A percentile compares a stretch with the other conserved stretches of the same genome.
Evolutionary conservation across 441 rosid genomes (phyloP).

Genomic region (Populus hybrid): DNA sequence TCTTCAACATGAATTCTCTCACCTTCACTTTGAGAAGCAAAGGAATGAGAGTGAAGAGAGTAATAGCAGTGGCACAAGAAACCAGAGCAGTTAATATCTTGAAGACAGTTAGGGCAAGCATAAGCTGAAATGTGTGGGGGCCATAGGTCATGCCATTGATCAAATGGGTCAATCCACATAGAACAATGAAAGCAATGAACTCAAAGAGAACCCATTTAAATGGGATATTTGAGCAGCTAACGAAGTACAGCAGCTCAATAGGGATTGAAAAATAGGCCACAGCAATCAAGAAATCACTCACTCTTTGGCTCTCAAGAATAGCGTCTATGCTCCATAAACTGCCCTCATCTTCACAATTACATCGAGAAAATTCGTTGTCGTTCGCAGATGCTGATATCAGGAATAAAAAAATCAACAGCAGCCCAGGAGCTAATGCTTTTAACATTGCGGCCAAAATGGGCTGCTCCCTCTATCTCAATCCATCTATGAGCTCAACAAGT

Average conservation of each 20-base stretch:
- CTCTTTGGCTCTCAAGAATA: constrained; percentile 76
- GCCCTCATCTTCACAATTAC: constrained; percentile 92
- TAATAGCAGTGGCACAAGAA: constrained; percentile 92
- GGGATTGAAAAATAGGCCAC: constrained; percentile 97
- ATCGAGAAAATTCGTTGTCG: constrained; percentile 47
- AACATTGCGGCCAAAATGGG: constrained; percentile 51
- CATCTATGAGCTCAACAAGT: constrained; percentile 18
- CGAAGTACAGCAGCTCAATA: constrained; percentile 85
- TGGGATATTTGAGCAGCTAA: constrained; percentile 91
- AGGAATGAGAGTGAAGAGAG: constrained; percentile 84
- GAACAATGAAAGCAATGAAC: constrained; percentile 95
- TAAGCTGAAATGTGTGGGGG: constrained; percentile 77
- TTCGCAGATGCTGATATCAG: constrained; percentile 38
- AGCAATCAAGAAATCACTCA: constrained; percentile 92
- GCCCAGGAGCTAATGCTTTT: constrained; percentile 41
- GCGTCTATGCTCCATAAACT: constrained; percentile 72
- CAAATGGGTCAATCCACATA: constrained; percentile 95
- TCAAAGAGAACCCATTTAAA: constrained; percentile 96
- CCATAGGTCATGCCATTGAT: constrained; percentile 91
- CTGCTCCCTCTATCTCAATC: constrained; percentile 33
- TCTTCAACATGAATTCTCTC: constrained; percentile 86
- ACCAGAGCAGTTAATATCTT: constrained; percentile 92
- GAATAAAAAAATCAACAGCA: constrained; percentile 47
- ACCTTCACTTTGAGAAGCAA: constrained; percentile 92
- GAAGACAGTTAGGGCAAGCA: constrained; percentile 85